Percentiles rank a stretch among this genome's conserved stretches.
Conservation (phyloP, 2,329 filamentous ascomycete genomes). For the Ceratocystis albifundus region DNA sequence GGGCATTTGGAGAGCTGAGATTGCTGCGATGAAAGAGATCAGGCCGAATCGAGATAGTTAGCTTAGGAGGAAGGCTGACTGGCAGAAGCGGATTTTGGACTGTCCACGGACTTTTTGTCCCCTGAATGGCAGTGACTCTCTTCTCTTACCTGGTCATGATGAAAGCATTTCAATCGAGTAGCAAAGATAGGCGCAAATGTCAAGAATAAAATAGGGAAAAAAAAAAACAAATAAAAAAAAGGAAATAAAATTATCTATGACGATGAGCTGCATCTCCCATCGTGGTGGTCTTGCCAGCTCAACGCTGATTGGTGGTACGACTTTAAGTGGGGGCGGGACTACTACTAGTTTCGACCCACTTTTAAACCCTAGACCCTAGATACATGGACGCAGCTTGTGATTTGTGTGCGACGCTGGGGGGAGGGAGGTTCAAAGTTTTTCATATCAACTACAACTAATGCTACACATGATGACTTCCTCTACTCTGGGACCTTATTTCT, state of each 20-base stretch:
- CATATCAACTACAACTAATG: too few species aligned
- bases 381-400: neutral
- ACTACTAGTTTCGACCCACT: neutral
- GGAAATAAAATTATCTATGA: neutral
- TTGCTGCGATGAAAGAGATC: neutral
- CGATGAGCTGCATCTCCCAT: constrained; percentile 2
- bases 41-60: neutral
- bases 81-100: neutral
- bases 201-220: neutral
- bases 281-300: neutral
- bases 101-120: neutral
- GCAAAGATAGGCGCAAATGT: neutral
- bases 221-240: too few species aligned
- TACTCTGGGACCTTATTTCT: neutral
- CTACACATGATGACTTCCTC: too few species aligned
- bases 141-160: constrained; percentile 5
- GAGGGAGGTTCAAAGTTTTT: neutral
- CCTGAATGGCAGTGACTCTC: neutral
- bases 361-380: neutral
- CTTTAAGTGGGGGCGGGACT: neutral
- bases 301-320: neutral
- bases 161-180: neutral
- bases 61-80: neutral
- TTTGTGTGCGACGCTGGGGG: neutral
- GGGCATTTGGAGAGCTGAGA: constrained; percentile 40